phyloP scores from a whole-genome alignment of 202 grass and related monocot genomes.

The Miscanthus sacchariflorus region DNA sequence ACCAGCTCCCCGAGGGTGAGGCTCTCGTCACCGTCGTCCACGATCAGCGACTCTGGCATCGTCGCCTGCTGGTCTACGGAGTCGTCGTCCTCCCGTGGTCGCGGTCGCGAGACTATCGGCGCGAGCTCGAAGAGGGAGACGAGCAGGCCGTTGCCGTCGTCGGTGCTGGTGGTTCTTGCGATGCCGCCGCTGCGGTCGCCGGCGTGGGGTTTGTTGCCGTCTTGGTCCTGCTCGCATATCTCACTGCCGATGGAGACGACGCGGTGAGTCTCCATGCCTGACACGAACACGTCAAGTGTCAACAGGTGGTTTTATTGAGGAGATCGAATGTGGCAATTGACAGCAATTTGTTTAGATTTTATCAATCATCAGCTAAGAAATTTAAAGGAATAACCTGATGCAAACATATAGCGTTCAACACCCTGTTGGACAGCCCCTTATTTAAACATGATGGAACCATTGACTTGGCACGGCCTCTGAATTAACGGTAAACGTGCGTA shows the following conservation, averaged over 20 bases:
- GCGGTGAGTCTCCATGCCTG: constrained; percentile 50
- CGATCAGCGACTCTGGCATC: background rate
- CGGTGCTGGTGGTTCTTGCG: background rate
- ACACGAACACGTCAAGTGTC: background rate
- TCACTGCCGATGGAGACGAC: constrained; percentile 63
- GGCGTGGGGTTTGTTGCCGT: background rate
- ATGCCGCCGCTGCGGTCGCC: background rate
- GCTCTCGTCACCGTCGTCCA: background rate
- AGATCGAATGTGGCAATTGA: background rate
- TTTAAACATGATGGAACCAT: too few species aligned
- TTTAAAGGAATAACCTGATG: too few species aligned
- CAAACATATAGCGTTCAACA: too few species aligned
- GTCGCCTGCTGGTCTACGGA: background rate
- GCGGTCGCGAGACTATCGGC: constrained; percentile 24
- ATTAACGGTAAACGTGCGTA: background rate
- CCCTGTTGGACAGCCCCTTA: too few species aligned
- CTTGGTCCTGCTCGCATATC: constrained; percentile 62
- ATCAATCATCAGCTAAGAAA: too few species aligned
- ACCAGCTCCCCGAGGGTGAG: constrained; percentile 25
- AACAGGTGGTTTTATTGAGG: background rate
- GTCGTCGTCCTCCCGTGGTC: background rate
- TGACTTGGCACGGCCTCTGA: too few species aligned
- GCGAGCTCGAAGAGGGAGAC: constrained; percentile 61
- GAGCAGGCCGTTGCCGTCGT: background rate
- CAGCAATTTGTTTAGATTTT: background rate